Percentiles rank a stretch among this genome's conserved stretches.
phyloP scores from a whole-genome alignment of 345 rosid species.

The Salix brachista region DNA sequence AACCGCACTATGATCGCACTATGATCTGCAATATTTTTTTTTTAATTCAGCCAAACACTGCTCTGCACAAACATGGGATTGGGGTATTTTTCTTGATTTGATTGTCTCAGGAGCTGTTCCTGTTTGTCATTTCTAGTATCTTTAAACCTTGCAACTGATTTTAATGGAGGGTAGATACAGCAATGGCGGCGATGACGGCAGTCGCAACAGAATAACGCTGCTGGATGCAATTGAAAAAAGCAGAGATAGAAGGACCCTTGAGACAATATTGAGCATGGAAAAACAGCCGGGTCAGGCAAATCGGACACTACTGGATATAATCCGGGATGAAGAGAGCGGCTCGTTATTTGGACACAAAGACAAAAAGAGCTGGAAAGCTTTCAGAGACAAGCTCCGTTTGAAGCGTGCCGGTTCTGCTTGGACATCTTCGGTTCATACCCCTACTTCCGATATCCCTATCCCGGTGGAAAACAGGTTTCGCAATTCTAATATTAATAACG shows the following conservation, averaged over 20 bases:
- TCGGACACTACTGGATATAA: constrained; percentile 53
- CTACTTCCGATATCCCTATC: constrained; percentile 53
- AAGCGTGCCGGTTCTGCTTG: constrained; percentile 66
- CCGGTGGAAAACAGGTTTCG: constrained; percentile 1
- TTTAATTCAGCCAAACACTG: background rate
- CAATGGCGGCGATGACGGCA: background rate
- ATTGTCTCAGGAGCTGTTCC: background rate
- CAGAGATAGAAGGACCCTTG: constrained; percentile 1
- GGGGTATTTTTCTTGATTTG: background rate
- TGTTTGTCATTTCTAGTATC: background rate
- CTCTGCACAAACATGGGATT: too few relatives aligned
- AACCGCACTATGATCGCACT: too few relatives aligned
- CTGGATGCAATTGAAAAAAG: constrained; percentile 6
- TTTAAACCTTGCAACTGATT: background rate
- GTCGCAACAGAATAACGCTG: constrained; percentile 2
- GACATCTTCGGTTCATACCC: constrained; percentile 51
- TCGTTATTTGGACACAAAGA: constrained; percentile 41
- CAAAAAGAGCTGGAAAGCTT: constrained; percentile 65
- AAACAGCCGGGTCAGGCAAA: constrained; percentile 4
- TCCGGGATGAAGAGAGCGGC: constrained; percentile 51
- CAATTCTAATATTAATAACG: background rate
- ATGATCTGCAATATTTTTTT: too few relatives aligned
- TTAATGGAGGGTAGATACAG: constrained; percentile 9
- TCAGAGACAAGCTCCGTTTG: constrained; percentile 66
- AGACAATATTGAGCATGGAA: background rate